Base-by-base conservation (phyloP, 352 stramenopile genomes). In the Chrysophaeum taylorii region DNA sequence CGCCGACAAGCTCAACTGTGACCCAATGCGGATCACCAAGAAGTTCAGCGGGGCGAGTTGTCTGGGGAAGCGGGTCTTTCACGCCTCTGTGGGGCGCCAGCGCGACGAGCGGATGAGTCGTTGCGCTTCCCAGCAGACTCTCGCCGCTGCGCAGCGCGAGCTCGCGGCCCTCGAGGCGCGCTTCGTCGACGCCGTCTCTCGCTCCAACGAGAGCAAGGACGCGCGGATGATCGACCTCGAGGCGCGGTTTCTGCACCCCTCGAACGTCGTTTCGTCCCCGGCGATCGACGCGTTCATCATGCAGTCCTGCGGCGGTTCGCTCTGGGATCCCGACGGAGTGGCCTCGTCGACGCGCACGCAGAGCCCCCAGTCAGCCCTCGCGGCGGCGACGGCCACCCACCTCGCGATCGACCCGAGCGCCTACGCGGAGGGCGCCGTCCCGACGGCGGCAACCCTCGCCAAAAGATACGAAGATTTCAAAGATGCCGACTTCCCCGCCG, bases 11-110 rank as follows among this genome's bases (percentile, higher is more conserved):
- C 71, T 96, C 1, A 84, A 88, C 62, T 96, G 90, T 74, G 89
- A 95, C 79, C 89, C 89, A 2, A 96, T 96, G 89, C 76, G 90
- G 4, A 95, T 96, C 62, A 94, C 89, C 5, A 96, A 96, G 78
- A 96, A 96, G 75, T 94, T 92, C 69, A 85, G 86, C 14, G 87
- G 87, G 21, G 81, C 79, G 52, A 80, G 78, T 43, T 92, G 83
- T 74, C 76, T 94, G 4, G 86, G 86, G 2, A 88, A 90, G 72
- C 25, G 33, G 4, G 52, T 63, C 33, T 63, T 63, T 31, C 52
- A 63, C 29, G n/a, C 45, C 18, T 29, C 12, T 4, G 12, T 54
- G 18, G 21, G 45, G 41, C n/a, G n/a, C n/a, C n/a, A n/a, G n/a
- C n/a, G n/a, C n/a, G n/a, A n/a, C n/a, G n/a, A n/a, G n/a, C n/a